Base-by-base conservation (phyloP, 2,329 filamentous ascomycete species). In the Aureobasidium mangrovei region DNA sequence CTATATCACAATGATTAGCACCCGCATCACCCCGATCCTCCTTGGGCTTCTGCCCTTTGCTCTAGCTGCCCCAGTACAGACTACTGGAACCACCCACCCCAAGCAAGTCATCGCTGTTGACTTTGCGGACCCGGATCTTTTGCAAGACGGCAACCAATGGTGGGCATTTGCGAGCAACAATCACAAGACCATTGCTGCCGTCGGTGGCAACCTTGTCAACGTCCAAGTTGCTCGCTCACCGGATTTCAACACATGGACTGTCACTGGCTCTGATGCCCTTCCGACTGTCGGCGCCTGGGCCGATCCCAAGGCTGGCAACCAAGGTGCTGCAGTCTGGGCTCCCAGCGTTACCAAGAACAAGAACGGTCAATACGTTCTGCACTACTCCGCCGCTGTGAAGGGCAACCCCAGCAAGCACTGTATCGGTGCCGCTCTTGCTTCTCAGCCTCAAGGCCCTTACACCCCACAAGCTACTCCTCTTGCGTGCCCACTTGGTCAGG, bases 101-200 rank as follows among this genome's bases (percentile, higher is more conserved):
- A 39, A 40, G 28, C 32, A 49, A 26, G 40, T 48, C 46, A 56
- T 56, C 28, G 10, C 35, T 10, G 35, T 47, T 31, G 53, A 72
- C 58, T 72, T 72, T 49, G 66, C 70, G 0, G 70, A 72, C 59
- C 70, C 70, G 5, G 56, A 62, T 12, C 59, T 72, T 9, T 59
- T 64, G 28, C 58, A 63, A 42, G 57, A 61, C 26, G 61, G 65
- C 29, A 62, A 63, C 24, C 65, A 62, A 0, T 72, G 67, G 66
- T 71, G 69, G 52, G 68, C 69, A 5, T 71, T 64, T 53, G 69
- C 63, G 0, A 71, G 69, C 27, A 69, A 67, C 58, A 65, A 67
- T 48, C 64, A 64, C 1, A 64, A 65, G 4, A 60, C 54, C 26
- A 53, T 57, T 5, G 47, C 45, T 61, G 63, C 18, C 59, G 64